phyloP scores from a whole-genome alignment of 2,329 filamentous ascomycete species.

The Aureobasidium sp. region DNA sequence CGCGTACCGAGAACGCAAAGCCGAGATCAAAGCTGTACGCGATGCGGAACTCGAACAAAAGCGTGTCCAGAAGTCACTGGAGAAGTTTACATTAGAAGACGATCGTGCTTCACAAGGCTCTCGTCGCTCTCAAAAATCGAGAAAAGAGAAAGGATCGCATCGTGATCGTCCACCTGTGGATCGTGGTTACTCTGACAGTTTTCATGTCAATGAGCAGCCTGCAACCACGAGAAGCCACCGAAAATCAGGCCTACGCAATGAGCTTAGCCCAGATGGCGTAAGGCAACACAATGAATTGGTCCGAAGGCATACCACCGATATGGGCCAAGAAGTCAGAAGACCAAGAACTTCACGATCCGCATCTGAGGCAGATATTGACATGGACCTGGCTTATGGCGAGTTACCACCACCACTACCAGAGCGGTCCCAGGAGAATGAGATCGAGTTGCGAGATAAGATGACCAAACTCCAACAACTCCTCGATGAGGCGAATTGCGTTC shows the following conservation, averaged over 20 bases:
- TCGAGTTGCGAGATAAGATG: conserved; percentile 61
- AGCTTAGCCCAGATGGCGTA: conserved; percentile 20
- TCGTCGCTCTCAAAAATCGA: conserved; percentile 17
- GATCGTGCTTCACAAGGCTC: conserved; percentile 27
- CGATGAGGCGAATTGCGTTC: conserved; percentile 81
- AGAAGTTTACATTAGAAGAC: conserved; percentile 20
- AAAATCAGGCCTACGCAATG: conserved; percentile 27
- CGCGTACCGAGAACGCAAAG: conserved; percentile 82
- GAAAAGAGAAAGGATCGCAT: neutral
- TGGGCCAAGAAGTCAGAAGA: neutral
- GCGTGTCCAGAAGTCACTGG: conserved; percentile 51
- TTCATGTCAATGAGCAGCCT: conserved; percentile 35
- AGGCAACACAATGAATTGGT: conserved; percentile 34
- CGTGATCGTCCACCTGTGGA: conserved; percentile 33
- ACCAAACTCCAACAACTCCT: conserved; percentile 68
- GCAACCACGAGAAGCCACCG: conserved; percentile 19
- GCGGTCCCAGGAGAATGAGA: conserved; percentile 40
- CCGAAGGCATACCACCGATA: conserved; percentile 35
- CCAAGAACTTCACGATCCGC: conserved; percentile 28
- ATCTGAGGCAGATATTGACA: conserved; percentile 59
- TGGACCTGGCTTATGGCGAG: conserved; percentile 86
- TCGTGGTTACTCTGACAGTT: conserved; percentile 41
- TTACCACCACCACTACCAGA: conserved; percentile 61
- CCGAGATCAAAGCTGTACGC: conserved; percentile 66
- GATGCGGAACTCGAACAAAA: conserved; percentile 52